These are phyloP conservation scores for Trichopus zeylanicus DNA, from an alignment of 116 monocot species.

Conservation along the genomic window DNA sequence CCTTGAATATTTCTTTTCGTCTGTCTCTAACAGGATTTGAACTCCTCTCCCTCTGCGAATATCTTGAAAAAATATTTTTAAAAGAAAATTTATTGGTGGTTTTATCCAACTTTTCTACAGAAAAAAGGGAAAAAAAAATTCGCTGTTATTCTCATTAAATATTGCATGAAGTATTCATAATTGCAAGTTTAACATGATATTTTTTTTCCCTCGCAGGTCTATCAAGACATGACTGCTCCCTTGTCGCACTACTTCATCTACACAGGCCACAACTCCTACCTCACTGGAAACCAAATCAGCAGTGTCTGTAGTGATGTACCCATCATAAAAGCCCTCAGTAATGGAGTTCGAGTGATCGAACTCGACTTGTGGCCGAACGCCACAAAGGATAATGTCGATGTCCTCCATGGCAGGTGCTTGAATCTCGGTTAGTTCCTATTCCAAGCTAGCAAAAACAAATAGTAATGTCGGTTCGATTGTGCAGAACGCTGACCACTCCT, in stretches of 20 bases:
- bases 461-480: too few species aligned
- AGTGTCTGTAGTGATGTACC: constrained; percentile 53
- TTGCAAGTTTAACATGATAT: not conserved
- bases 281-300: constrained; percentile 49
- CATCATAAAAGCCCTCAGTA: constrained; percentile 32
- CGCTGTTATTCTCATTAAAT: too few species aligned
- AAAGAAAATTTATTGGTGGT: too few species aligned
- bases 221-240: constrained; percentile 43
- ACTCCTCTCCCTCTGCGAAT: too few species aligned
- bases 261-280: constrained; percentile 46
- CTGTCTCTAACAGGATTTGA: not conserved
- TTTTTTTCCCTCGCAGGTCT: constrained; percentile 23
- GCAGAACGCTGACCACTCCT: constrained; percentile 53
- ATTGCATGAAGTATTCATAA: too few species aligned
- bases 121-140: too few species aligned
- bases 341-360: constrained; percentile 42
- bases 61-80: not conserved
- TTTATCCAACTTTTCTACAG: too few species aligned
- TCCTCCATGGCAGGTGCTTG: constrained; percentile 37
- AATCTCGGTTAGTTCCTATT: too few species aligned
- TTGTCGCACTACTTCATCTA: constrained; percentile 43
- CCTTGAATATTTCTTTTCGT: not conserved
- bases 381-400: constrained; percentile 28
- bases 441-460: too few species aligned
- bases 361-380: constrained; percentile 49